A percentile compares a stretch with the other conserved stretches of the same genome.
Evolutionary conservation across 2,329 filamentous ascomycete species (phyloP).

Genomic region (Domatiomyces globalis): DNA sequence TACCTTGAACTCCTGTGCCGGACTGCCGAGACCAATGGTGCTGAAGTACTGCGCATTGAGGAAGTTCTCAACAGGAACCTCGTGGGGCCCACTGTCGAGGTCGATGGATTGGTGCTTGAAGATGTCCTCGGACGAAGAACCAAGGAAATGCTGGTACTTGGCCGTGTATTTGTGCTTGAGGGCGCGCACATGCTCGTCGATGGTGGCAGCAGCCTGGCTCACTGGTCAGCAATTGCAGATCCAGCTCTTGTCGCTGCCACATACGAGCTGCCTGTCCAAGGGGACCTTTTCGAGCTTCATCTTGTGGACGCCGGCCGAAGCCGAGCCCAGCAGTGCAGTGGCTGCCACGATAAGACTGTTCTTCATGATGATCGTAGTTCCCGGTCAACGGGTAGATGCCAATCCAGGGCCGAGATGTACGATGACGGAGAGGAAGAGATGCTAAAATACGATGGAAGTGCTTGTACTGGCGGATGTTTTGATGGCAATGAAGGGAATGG

Average conservation of each 20-base stretch:
- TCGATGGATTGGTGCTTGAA: conserved; percentile 62
- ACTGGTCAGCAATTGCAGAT: conserved; percentile 1
- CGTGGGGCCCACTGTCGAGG: conserved; percentile 49
- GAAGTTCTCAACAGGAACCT: conserved; percentile 89
- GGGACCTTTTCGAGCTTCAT: conserved; percentile 97
- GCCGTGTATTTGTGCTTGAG: conserved; percentile 77
- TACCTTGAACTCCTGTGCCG: conserved; percentile 92
- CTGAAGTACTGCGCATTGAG: conserved; percentile 99
- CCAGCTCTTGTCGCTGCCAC: conserved; percentile 23
- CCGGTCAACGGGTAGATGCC: background rate
- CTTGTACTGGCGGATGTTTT: background rate
- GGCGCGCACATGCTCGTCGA: conserved; percentile 66
- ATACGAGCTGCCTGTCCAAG: conserved; percentile 78
- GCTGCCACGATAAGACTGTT: conserved; percentile 63
- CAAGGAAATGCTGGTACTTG: conserved; percentile 76
- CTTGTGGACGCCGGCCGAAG: conserved; percentile 79
- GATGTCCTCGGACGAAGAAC: conserved; percentile 60
- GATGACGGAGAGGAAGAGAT: background rate
- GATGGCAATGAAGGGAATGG: too few relatives aligned
- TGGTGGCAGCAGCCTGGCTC: conserved; percentile 55
- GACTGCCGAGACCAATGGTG: conserved; percentile 82
- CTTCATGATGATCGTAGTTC: conserved; percentile 53
- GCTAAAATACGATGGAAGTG: background rate
- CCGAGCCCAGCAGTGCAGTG: conserved; percentile 66
- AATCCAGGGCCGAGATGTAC: background rate